Conservation (phyloP, 768 basidiomycete species). For the Myochromella boudieri region DNA sequence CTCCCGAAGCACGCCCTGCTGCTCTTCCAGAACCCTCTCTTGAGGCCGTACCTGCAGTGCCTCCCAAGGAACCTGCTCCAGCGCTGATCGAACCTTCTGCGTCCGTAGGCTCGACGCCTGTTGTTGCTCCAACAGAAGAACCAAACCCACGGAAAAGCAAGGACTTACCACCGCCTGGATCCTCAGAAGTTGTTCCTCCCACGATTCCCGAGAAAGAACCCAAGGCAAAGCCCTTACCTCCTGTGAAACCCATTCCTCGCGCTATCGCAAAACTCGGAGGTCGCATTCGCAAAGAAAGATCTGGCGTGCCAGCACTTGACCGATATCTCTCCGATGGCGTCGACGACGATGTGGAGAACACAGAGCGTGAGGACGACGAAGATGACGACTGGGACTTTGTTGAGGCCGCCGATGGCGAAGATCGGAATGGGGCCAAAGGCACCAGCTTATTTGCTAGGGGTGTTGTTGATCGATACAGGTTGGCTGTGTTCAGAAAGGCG, state of each 20-base stretch:
- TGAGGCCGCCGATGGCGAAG: constrained; percentile 78
- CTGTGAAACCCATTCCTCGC: constrained; percentile 21
- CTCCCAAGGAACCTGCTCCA: constrained; percentile 17
- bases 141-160: constrained; percentile 29
- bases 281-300: constrained; percentile 71
- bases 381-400: constrained; percentile 94
- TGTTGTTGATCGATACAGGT: constrained; percentile 82
- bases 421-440: constrained; percentile 77
- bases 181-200: constrained; percentile 25
- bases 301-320: constrained; percentile 80
- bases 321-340: constrained; percentile 60
- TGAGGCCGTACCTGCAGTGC: constrained; percentile 20
- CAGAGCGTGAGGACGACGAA: constrained; percentile 56
- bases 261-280: constrained; percentile 23
- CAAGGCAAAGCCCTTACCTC: constrained; percentile 24
- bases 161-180: constrained; percentile 22
- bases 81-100: constrained; percentile 7
- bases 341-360: constrained; percentile 46
- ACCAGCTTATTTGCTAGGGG: constrained; percentile 88
- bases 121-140: constrained; percentile 15
- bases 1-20: constrained; percentile 64
- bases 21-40: constrained; percentile 26
- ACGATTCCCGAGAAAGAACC: constrained; percentile 29
- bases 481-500: constrained; percentile 85
- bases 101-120: constrained; percentile 6